Evolutionary conservation across 805 yeast genomes (phyloP).

Genomic region (Yarrowia sp.): DNA sequence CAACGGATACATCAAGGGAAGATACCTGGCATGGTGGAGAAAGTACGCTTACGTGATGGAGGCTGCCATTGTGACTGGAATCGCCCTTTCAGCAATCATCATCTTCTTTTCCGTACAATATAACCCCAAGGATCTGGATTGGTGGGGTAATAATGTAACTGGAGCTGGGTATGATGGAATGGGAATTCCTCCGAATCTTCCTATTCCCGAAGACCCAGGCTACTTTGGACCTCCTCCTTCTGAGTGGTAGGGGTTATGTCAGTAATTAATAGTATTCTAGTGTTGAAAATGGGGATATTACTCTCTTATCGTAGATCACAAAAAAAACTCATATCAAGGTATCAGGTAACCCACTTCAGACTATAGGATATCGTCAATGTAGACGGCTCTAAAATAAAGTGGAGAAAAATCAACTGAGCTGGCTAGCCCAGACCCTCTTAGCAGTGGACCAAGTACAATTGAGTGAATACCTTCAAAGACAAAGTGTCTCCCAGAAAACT

Average conservation of each 20-base stretch:
- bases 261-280: no score
- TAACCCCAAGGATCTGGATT: not conserved
- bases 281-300: no score
- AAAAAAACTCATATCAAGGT: no score
- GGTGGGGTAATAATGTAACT: not conserved
- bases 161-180: not conserved
- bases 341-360: no score
- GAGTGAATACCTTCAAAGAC: no score
- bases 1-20: not conserved
- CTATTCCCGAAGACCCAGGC: not conserved
- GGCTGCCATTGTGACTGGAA: not conserved
- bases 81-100: not conserved
- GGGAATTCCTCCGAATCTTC: not conserved
- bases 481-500: no score
- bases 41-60: not conserved
- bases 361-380: no score
- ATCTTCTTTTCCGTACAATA: not conserved
- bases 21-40: not conserved
- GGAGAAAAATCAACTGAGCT: no score
- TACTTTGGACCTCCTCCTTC: not conserved
- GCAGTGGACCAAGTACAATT: no score
- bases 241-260: not conserved
- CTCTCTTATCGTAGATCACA: no score
- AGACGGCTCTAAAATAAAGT: no score
- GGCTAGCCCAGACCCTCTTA: no score